Percentiles rank a stretch among this genome's conserved stretches.
Conservation (phyloP, 2,329 filamentous ascomycete genomes). For the Neonectria ditissima region DNA sequence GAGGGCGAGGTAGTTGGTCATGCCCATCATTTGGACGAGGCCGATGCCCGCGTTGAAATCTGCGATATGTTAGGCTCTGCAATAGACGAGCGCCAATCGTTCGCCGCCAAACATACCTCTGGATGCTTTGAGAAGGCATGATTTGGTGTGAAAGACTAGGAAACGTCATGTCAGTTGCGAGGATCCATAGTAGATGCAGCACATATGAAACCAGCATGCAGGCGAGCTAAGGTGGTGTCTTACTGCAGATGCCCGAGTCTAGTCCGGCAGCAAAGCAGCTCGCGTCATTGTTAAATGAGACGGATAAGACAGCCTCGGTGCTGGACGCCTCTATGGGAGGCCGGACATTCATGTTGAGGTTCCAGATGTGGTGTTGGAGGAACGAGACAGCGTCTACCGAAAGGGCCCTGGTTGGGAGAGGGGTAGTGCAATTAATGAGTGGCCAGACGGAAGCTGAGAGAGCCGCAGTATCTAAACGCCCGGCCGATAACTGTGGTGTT, state of each 20-base stretch:
- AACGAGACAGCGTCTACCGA: slow-evolving; percentile 8
- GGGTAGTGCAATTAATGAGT: slow-evolving; percentile 17
- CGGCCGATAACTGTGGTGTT: slow-evolving; percentile 7
- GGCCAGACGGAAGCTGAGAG: slow-evolving; percentile 26
- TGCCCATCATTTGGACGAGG: slow-evolving; percentile 86
- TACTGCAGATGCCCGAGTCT: slow-evolving; percentile 87
- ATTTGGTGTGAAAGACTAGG: slow-evolving; percentile 78
- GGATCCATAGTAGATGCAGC: slow-evolving; percentile 9
- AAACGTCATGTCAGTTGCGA: slow-evolving; percentile 27
- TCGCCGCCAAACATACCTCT: slow-evolving; percentile 52
- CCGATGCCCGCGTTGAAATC: slow-evolving; percentile 87
- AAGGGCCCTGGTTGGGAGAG: slow-evolving; percentile 16
- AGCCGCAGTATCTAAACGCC: slow-evolving; percentile 17
- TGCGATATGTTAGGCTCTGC: slow-evolving; percentile 45
- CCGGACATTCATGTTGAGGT: slow-evolving; percentile 82
- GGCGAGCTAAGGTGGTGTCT: slow-evolving; percentile 44
- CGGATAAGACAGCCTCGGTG: slow-evolving; percentile 81
- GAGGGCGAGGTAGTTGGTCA: slow-evolving; percentile 86
- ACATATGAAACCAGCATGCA: slow-evolving; percentile 17
- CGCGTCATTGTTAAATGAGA: slow-evolving; percentile 86
- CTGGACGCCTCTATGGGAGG: slow-evolving; percentile 83
- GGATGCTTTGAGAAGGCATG: slow-evolving; percentile 74
- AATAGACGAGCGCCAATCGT: background rate
- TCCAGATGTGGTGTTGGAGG: slow-evolving; percentile 26
- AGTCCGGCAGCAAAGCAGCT: slow-evolving; percentile 90